These are phyloP conservation scores for Aspergillus conjunctus DNA, from an alignment of 495 filamentous ascomycete genomes.

Conservation along the genomic window DNA sequence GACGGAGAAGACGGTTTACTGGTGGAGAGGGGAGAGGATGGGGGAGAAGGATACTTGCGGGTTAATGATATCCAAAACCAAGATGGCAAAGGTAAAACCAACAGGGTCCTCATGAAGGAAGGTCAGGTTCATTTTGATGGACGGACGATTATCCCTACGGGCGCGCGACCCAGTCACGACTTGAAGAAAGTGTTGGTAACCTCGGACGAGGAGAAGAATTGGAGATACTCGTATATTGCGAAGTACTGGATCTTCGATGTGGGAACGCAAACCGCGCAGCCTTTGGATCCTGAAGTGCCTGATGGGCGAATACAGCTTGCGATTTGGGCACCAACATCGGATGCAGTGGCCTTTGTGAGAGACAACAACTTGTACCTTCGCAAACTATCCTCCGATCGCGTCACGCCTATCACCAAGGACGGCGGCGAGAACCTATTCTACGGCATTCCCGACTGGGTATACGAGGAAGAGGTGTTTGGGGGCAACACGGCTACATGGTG, in stretches of 20 bases:
- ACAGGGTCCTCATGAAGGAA: constrained; percentile 74
- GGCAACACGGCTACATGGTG: constrained; percentile 90
- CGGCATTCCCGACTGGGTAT: constrained; percentile 98
- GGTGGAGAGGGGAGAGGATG: constrained; percentile 61
- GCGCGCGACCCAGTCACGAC: constrained; percentile 77
- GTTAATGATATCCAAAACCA: constrained; percentile 81
- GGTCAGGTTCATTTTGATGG: constrained; percentile 59
- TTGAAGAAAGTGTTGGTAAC: constrained; percentile 80
- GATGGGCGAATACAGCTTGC: constrained; percentile 79
- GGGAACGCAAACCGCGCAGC: constrained; percentile 72
- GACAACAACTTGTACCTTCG: constrained; percentile 89
- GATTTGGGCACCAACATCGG: constrained; percentile 83
- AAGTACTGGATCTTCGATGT: constrained; percentile 96
- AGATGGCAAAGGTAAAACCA: constrained; percentile 27
- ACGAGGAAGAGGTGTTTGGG: constrained; percentile 91
- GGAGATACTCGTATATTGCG: constrained; percentile 84
- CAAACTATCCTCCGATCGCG: constrained; percentile 59
- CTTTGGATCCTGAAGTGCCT: constrained; percentile 70
- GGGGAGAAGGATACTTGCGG: constrained; percentile 69
- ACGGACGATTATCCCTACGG: constrained; percentile 50
- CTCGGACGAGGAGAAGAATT: constrained; percentile 71
- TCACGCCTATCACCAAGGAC: constrained; percentile 79
- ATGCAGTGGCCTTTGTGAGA: constrained; percentile 81
- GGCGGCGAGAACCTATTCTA: constrained; percentile 88
- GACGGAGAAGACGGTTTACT: constrained; percentile 85